These are phyloP conservation scores for Fraxinus baroniana DNA, from an alignment of 305 asterid species.

Conservation along the genomic window DNA sequence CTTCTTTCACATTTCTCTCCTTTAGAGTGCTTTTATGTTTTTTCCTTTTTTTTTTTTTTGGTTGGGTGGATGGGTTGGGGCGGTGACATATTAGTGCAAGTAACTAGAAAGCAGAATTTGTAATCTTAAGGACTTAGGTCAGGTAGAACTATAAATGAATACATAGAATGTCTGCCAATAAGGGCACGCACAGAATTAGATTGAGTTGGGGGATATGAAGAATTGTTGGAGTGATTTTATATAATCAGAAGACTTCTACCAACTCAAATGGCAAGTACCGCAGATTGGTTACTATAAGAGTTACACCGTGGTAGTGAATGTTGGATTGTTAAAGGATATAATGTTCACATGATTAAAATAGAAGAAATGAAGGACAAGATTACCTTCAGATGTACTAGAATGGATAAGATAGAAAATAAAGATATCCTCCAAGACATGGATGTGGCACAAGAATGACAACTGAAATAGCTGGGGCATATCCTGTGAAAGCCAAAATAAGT, in stretches of 20 bases:
- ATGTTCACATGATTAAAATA: neutral
- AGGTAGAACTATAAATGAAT: neutral
- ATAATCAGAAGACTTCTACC: neutral
- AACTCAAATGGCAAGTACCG: neutral
- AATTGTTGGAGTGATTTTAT: neutral
- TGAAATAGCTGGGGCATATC: neutral
- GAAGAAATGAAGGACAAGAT: neutral
- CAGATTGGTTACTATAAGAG: neutral
- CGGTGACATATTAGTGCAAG: neutral
- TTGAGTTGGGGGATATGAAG: neutral
- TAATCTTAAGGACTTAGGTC: neutral
- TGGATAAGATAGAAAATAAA: neutral
- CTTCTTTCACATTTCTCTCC: conserved; percentile 10
- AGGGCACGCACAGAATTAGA: neutral
- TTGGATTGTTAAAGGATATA: neutral
- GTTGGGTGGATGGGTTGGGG: neutral
- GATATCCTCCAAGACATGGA: neutral
- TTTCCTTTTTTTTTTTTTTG: neutral
- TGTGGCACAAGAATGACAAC: neutral
- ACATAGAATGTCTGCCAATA: neutral
- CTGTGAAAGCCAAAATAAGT: neutral
- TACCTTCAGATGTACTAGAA: neutral
- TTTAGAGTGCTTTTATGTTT: neutral
- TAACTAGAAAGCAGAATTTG: neutral
- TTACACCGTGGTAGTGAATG: neutral